Conservation (phyloP, 2,329 filamentous ascomycete species). For the Monosporascus sp. region DNA sequence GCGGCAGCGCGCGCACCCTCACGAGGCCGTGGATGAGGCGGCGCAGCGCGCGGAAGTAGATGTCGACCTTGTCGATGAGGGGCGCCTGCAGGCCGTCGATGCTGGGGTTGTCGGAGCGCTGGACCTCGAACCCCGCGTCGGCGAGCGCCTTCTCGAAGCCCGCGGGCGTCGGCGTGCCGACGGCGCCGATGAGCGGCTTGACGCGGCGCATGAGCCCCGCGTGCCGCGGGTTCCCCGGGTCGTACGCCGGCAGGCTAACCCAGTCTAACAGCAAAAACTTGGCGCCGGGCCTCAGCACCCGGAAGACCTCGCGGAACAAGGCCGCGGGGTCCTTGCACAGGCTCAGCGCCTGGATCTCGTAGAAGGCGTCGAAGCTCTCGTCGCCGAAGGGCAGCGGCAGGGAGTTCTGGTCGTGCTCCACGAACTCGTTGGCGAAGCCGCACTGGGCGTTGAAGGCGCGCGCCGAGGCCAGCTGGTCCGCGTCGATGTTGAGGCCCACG, state of each 20-base stretch:
- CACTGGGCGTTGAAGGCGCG: constrained; percentile 24
- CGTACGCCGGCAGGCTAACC: constrained; percentile 46
- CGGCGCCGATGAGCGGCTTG: constrained; percentile 50
- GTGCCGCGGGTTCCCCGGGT: constrained; percentile 40
- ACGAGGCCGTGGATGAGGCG: constrained; percentile 44
- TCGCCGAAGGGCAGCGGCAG: constrained; percentile 47
- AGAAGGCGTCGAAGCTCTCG: constrained; percentile 45
- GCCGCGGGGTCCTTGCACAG: constrained; percentile 43
- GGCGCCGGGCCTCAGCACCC: constrained; percentile 45
- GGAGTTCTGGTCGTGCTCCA: constrained; percentile 46
- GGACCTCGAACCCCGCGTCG: constrained; percentile 42
- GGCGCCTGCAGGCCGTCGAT: constrained; percentile 46
- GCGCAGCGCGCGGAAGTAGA: constrained; percentile 47
- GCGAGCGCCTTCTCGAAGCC: constrained; percentile 40
- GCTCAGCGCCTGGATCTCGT: constrained; percentile 54
- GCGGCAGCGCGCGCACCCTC: constrained; percentile 40
- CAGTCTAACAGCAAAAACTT: constrained; percentile 47
- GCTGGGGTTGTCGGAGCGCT: constrained; percentile 46
- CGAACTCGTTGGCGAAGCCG: constrained; percentile 38
- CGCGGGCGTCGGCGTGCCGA: constrained; percentile 46
- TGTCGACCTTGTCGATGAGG: constrained; percentile 48
- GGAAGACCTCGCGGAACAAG: constrained; percentile 43
- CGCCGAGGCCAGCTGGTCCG: constrained; percentile 37
- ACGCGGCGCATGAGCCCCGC: constrained; percentile 47
- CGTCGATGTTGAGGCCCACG: constrained; percentile 50